Evolutionary conservation across 1,139 yeast genomes (phyloP).

Genomic region (Ashbya aceris): DNA sequence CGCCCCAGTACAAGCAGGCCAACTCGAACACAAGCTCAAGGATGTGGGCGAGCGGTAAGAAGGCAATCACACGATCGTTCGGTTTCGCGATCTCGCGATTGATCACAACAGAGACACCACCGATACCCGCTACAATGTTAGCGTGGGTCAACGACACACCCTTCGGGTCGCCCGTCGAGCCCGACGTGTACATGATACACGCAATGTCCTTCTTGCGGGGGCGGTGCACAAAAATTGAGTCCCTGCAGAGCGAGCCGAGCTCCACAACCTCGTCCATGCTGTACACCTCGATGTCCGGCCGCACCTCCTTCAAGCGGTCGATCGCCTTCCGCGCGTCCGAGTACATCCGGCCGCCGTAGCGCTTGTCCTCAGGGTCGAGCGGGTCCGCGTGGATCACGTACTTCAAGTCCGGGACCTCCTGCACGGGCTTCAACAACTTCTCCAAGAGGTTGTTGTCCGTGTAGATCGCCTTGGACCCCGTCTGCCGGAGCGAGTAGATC

Average conservation of each 20-base stretch:
- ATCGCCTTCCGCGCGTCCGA: slow-evolving; percentile 47
- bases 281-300: slow-evolving; percentile 69
- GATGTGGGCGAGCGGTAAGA: slow-evolving; percentile 93
- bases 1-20: slow-evolving; percentile 80
- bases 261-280: slow-evolving; percentile 57
- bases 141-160: slow-evolving; percentile 83
- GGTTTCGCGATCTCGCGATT: slow-evolving; percentile 42
- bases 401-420: slow-evolving; percentile 53
- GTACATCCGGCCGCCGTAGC: slow-evolving; percentile 53
- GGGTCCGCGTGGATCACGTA: slow-evolving; percentile 63
- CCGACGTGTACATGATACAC: slow-evolving; percentile 97
- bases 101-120: slow-evolving; percentile 67
- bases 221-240: slow-evolving; percentile 29
- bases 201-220: slow-evolving; percentile 71
- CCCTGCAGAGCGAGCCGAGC: slow-evolving; percentile 47
- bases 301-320: slow-evolving; percentile 46
- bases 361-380: slow-evolving; percentile 52
- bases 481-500: slow-evolving; percentile 75
- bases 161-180: slow-evolving; percentile 96
- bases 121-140: slow-evolving; percentile 74
- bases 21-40: slow-evolving; percentile 87
- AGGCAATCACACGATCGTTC: slow-evolving; percentile 69
- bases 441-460: slow-evolving; percentile 69
- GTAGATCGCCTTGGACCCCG: slow-evolving; percentile 68
- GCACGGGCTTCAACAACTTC: slow-evolving; percentile 62